Conservation (phyloP, 192 early-diverging fungal species). For the Chytriomyces sp. region DNA sequence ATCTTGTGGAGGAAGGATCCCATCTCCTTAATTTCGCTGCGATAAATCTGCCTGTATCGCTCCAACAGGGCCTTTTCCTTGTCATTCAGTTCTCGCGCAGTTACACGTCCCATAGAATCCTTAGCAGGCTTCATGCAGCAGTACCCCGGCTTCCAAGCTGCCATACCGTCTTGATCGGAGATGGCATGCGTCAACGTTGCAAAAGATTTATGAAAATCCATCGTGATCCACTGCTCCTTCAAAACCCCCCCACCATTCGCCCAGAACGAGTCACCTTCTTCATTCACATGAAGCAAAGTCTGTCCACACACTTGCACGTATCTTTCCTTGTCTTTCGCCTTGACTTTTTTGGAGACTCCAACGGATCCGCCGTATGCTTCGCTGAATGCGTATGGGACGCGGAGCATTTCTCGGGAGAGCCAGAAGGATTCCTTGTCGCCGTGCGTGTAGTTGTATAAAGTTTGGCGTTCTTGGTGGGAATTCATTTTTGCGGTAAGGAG, state of each 20-base stretch:
- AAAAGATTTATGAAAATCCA: background rate
- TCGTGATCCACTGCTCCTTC: background rate
- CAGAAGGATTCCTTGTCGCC: conserved; percentile 75
- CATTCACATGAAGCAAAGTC: conserved; percentile 9
- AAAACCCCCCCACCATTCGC: conserved; percentile 20
- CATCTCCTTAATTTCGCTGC: background rate
- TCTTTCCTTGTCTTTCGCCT: background rate
- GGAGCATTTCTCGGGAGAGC: conserved; percentile 66
- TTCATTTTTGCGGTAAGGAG: conserved; percentile 12
- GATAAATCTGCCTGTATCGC: conserved; percentile 12
- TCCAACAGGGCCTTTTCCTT: background rate
- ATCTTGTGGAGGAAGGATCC: too few relatives aligned
- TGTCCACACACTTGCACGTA: background rate
- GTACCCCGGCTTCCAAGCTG: too few relatives aligned
- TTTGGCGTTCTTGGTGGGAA: background rate
- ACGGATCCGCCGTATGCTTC: conserved; percentile 56
- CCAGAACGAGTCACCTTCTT: conserved; percentile 17
- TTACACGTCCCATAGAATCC: too few relatives aligned
- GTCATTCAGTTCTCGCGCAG: background rate
- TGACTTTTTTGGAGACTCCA: conserved; percentile 48
- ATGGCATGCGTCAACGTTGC: too few relatives aligned
- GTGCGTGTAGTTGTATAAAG: background rate
- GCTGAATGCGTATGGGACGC: conserved; percentile 59
- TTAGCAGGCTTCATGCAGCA: too few relatives aligned
- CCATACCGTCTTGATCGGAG: too few relatives aligned